Percentiles rank a stretch among this genome's conserved stretches.
Evolutionary conservation across 2,329 filamentous ascomycete species (phyloP).

Genomic region (Bipolaris victoriae): DNA sequence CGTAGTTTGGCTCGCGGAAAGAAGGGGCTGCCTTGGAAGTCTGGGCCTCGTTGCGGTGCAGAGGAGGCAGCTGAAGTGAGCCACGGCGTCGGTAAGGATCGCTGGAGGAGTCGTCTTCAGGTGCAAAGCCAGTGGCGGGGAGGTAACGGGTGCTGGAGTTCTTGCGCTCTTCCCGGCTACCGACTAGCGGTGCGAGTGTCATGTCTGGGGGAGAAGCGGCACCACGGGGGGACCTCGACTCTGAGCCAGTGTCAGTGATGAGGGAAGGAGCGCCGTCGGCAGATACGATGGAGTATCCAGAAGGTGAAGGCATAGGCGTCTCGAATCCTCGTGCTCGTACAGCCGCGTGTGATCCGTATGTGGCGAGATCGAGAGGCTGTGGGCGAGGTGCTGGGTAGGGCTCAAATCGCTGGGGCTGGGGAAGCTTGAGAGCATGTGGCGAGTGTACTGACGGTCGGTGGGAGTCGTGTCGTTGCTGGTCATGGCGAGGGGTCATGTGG

Average conservation of each 20-base stretch:
- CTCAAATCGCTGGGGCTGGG: conserved; percentile 43
- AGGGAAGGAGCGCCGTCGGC: conserved; percentile 70
- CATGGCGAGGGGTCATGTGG: conserved; percentile 34
- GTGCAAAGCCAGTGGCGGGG: conserved; percentile 48
- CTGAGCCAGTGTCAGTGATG: conserved; percentile 67
- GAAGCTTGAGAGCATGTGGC: conserved; percentile 40
- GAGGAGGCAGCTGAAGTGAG: conserved; percentile 45
- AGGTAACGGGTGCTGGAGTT: conserved; percentile 46
- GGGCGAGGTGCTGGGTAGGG: conserved; percentile 42
- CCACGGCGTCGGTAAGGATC: conserved; percentile 37
- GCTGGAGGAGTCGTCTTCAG: conserved; percentile 41
- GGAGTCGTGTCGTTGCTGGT: conserved; percentile 35
- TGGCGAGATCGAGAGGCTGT: conserved; percentile 39
- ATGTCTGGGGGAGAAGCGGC: conserved; percentile 56
- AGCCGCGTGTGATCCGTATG: conserved; percentile 29
- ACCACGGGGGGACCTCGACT: conserved; percentile 55
- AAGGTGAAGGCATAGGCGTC: conserved; percentile 67
- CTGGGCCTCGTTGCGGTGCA: conserved; percentile 30
- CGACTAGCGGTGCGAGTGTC: conserved; percentile 45
- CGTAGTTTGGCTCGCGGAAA: conserved; percentile 35
- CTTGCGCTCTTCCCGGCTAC: conserved; percentile 46
- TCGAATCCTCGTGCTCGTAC: conserved; percentile 52
- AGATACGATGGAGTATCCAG: conserved; percentile 67
- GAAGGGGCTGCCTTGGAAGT: conserved; percentile 17
- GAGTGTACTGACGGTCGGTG: conserved; percentile 36